Base-by-base conservation (phyloP, 2,329 filamentous ascomycete genomes). In the Hirsutella rhossiliensis region DNA sequence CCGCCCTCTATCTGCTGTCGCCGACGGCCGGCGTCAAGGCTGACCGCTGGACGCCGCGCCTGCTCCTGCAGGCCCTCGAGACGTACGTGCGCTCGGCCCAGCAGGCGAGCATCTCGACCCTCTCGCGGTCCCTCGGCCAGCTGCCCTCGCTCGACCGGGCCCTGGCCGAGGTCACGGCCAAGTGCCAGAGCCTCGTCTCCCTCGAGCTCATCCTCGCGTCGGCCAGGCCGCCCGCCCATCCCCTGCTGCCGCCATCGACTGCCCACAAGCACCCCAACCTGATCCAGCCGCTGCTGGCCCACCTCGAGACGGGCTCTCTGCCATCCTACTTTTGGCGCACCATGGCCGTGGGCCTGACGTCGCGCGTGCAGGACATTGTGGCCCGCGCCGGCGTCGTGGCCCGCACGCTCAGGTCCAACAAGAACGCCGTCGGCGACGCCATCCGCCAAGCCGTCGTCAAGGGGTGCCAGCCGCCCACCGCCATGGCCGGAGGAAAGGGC, bases 301-400 rank as follows among this genome's bases (percentile, higher is more conserved):
- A 82, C n/a, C 75, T 98, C 8, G 92, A 97, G 62, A 95, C 88
- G 0, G 79, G 85, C 0, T 92, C 86, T 2, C 68, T 98, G 15
- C 80, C 87, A 1, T 90, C 85, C 1, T 94, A 90, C 61, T 98
- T 95, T 66, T 98, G 92, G 88, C 76, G 92, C 43, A 85, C 84
- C 9, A 75, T 97, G 55, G 92, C 92, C 0, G 79, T 84, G 1
- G 82, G 79, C 45, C 71, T 97, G 47, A 78, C 83, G 4, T 69
- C 80, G 0, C 76, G 86, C 19, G 87, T 95, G 0, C 82, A 88
- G 60, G 90, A 97, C 51, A 86, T 97, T 38, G 63, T 94, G 45
- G 79, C 75, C 48, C 77, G 86, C 46, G 89, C 90, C 2, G 90
- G 92, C 0, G 84, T 89, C 1, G 84, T 85, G 27, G 87, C 87